Evolutionary conservation across 495 filamentous ascomycete genomes (phyloP).

Genomic region (Aspergillus indologenus): DNA sequence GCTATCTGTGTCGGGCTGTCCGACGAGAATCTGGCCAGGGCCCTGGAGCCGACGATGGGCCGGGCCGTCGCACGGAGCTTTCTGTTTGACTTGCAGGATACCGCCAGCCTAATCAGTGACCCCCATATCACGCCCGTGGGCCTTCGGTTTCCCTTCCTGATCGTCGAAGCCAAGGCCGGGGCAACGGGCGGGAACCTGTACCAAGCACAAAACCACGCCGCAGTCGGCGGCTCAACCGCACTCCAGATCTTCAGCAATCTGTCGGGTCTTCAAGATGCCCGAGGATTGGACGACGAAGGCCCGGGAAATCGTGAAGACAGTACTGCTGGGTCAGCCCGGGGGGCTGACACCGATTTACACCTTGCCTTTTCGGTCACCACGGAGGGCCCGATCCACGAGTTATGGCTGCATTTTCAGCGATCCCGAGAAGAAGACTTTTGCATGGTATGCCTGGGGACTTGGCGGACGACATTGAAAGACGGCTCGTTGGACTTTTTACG

Average conservation of each 20-base stretch:
- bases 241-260: conserved; percentile 13
- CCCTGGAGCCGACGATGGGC: conserved; percentile 12
- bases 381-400: conserved; percentile 14
- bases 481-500: conserved; percentile 10
- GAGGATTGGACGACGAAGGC: neutral
- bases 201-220: conserved; percentile 19
- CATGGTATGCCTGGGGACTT: conserved; percentile 12
- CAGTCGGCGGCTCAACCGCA: conserved; percentile 14
- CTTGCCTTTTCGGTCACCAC: conserved; percentile 15
- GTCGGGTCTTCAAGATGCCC: neutral
- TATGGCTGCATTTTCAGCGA: conserved; percentile 15
- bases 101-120: conserved; percentile 11
- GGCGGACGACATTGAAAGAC: conserved; percentile 15
- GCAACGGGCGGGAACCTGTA: conserved; percentile 18
- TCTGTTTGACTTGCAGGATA: conserved; percentile 13
- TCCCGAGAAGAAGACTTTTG: conserved; percentile 7
- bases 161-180: conserved; percentile 16
- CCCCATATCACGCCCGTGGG: conserved; percentile 8
- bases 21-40: neutral
- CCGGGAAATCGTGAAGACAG: too few relatives aligned
- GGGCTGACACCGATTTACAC: neutral
- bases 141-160: conserved; percentile 15
- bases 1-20: conserved; percentile 16
- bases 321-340: neutral
- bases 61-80: conserved; percentile 1